phyloP scores from a whole-genome alignment of 1,139 yeast species.

The Pichia sp. region DNA sequence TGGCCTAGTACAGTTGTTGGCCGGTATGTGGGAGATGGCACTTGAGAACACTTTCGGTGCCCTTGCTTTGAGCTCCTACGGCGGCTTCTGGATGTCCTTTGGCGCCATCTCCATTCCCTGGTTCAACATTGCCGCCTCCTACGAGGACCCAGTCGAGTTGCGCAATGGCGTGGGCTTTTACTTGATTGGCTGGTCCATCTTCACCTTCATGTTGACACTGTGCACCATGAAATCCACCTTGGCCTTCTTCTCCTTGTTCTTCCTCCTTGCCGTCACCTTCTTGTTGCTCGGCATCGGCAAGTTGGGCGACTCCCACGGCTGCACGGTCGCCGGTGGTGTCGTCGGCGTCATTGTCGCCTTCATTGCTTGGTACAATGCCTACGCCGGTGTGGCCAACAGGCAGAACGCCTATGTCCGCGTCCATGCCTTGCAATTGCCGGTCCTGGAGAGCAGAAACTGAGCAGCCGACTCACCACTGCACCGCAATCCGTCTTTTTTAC shows the following conservation, averaged over 20 bases:
- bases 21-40: constrained; percentile 75
- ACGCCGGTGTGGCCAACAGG: constrained; percentile 77
- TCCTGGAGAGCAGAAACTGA: constrained; percentile 14
- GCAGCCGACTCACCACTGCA: neutral
- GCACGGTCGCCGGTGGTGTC: constrained; percentile 70
- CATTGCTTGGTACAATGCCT: constrained; percentile 88
- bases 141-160: constrained; percentile 37
- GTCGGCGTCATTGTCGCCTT: constrained; percentile 77
- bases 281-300: constrained; percentile 62
- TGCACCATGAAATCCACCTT: constrained; percentile 77
- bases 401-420: constrained; percentile 65
- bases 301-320: constrained; percentile 38
- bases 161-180: constrained; percentile 67
- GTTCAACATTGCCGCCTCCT: constrained; percentile 63
- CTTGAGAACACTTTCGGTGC: constrained; percentile 89
- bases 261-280: constrained; percentile 62
- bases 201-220: constrained; percentile 62
- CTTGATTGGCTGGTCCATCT: constrained; percentile 74
- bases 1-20: constrained; percentile 69
- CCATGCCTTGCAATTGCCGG: constrained; percentile 40
- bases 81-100: constrained; percentile 83
- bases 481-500: too few species aligned
- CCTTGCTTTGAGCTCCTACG: constrained; percentile 73
- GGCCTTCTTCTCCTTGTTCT: constrained; percentile 66
- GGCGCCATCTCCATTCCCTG: constrained; percentile 68